Base-by-base conservation (phyloP, 108 stramenopile genomes). In the Cylindrotheca closterium region DNA sequence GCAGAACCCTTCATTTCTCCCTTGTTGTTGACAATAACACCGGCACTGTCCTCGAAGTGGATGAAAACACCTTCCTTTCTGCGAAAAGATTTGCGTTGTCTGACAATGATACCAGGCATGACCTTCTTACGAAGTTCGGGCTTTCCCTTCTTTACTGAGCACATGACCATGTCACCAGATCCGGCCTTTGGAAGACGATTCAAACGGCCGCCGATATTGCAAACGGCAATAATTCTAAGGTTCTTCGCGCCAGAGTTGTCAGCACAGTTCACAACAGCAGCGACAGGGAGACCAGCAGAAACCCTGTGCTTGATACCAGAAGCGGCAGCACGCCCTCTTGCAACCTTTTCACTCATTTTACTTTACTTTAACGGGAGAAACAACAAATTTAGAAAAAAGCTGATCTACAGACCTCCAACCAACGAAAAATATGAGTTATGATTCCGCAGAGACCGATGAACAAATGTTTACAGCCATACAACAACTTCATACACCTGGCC, bases 1-100 rank as follows among this genome's bases (percentile, higher is more conserved):
- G 98, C 97, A 67, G 94, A 96, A 29, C 99, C 99, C 89, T 99
- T 99, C 99, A 99, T 99, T 84, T 99, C 99, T 65, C 99, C 99
- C 96, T 99, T 98, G 83, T 96, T 97, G 88, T 99, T 99, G 58
- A 99, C 99, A 75, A 99, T 99, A 33, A 99, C 99, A 67, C 98
- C 99, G 21, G 98, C 99, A 82, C 89, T 96, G 79, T 99, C 99
- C 78, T 99, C 99, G 74, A 99, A 99, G 82, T 98, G 97, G 69
- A 98, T 98, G 79, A 97, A 98, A 23, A 96, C 91, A 31, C 98
- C 98, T 80, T 99, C 98, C 95, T 97, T 98, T 73, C 99, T 85
- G 72, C 99, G 83, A 91, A 97, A 99, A 45, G 96, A 81, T 86
- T 99, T 99, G 82, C 99, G 91, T 89, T 98, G 97, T 76, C 99